Percentiles rank a stretch among this genome's conserved stretches.
Evolutionary conservation across 192 early-diverging fungal species (phyloP).

Genomic region (Linnemannia schmuckeri): DNA sequence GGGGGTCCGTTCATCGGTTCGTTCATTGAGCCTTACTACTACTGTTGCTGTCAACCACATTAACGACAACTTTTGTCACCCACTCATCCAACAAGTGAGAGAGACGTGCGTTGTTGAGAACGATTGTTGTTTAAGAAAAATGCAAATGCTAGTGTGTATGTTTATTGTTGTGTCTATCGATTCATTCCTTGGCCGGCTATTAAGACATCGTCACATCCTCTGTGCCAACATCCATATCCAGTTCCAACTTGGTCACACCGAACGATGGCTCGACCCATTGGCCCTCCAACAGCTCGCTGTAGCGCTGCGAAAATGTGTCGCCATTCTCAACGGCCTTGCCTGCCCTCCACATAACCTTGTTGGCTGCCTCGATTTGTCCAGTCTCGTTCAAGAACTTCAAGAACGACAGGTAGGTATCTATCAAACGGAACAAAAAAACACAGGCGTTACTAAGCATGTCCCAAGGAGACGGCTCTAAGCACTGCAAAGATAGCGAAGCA

Average conservation of each 20-base stretch:
- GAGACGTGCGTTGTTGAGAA: neutral
- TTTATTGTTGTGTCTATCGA: constrained; percentile 3
- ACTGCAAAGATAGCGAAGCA: neutral
- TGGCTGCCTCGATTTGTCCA: constrained; percentile 61
- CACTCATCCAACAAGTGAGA: neutral
- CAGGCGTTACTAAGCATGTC: neutral
- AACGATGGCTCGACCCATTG: constrained; percentile 36
- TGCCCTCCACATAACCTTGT: constrained; percentile 71
- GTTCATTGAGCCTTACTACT: neutral
- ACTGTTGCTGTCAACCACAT: neutral
- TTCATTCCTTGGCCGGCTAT: neutral
- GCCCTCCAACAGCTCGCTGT: constrained; percentile 42
- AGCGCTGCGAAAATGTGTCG: constrained; percentile 63
- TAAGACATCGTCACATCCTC: constrained; percentile 15
- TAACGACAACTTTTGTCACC: neutral
- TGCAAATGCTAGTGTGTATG: constrained; percentile 22
- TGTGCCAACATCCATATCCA: constrained; percentile 37
- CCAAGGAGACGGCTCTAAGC: neutral
- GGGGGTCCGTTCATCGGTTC: constrained; percentile 8
- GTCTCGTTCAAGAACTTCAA: constrained; percentile 59
- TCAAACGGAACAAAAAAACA: neutral
- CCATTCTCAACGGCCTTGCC: constrained; percentile 66
- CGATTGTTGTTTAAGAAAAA: neutral
- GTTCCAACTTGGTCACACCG: constrained; percentile 17
- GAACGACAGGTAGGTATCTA: constrained; percentile 60